phyloP scores from a whole-genome alignment of 371 early-diverging fungal species.

The Pancytospora epiphaga region DNA sequence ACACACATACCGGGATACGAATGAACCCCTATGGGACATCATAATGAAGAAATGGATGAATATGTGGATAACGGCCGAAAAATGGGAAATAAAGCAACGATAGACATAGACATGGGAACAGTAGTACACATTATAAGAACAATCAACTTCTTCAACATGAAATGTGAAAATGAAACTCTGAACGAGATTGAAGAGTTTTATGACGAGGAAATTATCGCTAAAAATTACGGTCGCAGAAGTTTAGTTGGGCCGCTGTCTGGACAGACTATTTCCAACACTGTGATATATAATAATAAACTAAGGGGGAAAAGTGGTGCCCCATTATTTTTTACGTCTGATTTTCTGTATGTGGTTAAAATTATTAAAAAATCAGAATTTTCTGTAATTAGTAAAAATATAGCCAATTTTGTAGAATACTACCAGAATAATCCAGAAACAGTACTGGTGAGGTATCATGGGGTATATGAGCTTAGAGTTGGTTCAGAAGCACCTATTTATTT shows the following conservation, averaged over 20 bases:
- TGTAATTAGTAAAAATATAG: conserved; percentile 15
- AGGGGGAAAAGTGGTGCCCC: conserved; percentile 32
- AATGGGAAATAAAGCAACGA: no score
- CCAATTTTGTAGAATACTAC: conserved; percentile 17
- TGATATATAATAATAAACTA: conserved; percentile 13
- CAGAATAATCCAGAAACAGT: conserved; percentile 13
- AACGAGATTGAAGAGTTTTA: no score
- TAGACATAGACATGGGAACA: no score
- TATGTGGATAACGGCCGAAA: no score
- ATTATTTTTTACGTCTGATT: conserved; percentile 43
- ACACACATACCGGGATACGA: no score
- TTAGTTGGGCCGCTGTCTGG: neutral
- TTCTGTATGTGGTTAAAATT: conserved; percentile 38
- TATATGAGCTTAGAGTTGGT: neutral
- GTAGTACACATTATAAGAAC: no score
- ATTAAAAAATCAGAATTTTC: conserved; percentile 37
- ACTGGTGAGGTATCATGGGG: conserved; percentile 30
- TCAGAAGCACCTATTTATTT: conserved; percentile 17
- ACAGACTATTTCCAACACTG: neutral
- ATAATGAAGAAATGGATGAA: no score
- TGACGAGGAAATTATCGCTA: no score
- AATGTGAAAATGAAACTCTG: no score
- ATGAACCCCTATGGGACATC: no score
- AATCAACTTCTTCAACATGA: no score
- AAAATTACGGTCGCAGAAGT: no score